Evolutionary conservation across 768 basidiomycete species (phyloP).

Genomic region (Mycena filopes): DNA sequence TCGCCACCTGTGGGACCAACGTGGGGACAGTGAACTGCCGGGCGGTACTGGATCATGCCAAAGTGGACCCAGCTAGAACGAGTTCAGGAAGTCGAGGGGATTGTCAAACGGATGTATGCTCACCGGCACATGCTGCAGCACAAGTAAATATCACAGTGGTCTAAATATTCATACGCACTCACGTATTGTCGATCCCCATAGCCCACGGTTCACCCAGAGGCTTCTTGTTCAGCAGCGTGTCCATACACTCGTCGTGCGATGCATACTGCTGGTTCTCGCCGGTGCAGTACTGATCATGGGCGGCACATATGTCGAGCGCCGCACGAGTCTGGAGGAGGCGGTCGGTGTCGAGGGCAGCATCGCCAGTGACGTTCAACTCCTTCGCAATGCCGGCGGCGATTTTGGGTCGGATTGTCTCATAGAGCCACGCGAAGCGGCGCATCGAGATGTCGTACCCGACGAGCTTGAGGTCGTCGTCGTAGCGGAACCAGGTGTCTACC

Average conservation of each 20-base stretch:
- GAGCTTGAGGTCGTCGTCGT: slow-evolving; percentile 12
- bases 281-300: slow-evolving; percentile 4
- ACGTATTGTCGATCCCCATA: slow-evolving; percentile 15
- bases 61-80: neutral
- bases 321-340: slow-evolving; percentile 2
- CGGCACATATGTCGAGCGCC: neutral
- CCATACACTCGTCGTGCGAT: slow-evolving; percentile 1
- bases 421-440: slow-evolving; percentile 9
- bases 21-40: slow-evolving; percentile 11
- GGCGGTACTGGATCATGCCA: slow-evolving; percentile 12
- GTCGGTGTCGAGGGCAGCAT: neutral
- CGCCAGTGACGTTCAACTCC: neutral
- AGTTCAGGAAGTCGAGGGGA: neutral
- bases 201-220: slow-evolving; percentile 10
- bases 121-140: neutral
- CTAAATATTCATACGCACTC: neutral
- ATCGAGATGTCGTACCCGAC: slow-evolving; percentile 11
- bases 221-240: slow-evolving; percentile 1
- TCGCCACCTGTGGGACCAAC: slow-evolving; percentile 3
- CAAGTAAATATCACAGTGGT: neutral
- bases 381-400: slow-evolving; percentile 3
- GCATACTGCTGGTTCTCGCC: slow-evolving; percentile 9
- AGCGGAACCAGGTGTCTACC: slow-evolving; percentile 16
- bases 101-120: neutral
- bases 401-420: neutral